Conservation (phyloP, 2,329 filamentous ascomycete species). For the Ascochyta pisi region DNA sequence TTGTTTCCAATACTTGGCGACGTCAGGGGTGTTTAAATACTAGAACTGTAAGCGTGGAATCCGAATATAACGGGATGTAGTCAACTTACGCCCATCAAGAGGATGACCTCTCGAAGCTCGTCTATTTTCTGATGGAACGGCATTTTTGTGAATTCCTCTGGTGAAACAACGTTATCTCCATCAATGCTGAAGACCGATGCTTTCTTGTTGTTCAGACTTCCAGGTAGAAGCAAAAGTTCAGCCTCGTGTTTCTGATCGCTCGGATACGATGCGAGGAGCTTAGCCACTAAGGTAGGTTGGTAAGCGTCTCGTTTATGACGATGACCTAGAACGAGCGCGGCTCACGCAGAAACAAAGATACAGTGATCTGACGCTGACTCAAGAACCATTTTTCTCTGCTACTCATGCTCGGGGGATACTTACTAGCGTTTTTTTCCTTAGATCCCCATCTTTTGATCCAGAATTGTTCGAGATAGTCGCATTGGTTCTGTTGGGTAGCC, state of each 20-base stretch:
- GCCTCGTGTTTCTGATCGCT: neutral
- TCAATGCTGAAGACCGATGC: neutral
- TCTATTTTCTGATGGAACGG: neutral
- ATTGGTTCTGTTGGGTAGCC: neutral
- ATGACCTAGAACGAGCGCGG: no score
- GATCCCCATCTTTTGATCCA: neutral
- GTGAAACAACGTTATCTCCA: neutral
- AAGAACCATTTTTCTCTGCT: neutral
- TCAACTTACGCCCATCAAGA: neutral
- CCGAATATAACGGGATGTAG: no score
- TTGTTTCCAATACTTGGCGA: no score
- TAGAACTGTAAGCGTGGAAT: no score
- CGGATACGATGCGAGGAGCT: neutral
- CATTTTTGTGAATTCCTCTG: neutral
- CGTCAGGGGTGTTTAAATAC: no score
- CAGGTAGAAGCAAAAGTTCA: neutral
- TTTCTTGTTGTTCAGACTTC: conserved; percentile 3
- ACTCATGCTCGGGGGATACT: neutral
- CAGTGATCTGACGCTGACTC: no score
- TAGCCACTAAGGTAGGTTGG: neutral
- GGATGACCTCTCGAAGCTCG: neutral
- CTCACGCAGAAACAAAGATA: no score
- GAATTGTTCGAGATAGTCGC: conserved; percentile 1
- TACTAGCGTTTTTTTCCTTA: neutral
- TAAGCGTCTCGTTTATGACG: no score